Percentiles rank a stretch among this genome's conserved stretches.
These are phyloP conservation scores for Diplodia intermedia DNA, from an alignment of 2,329 filamentous ascomycete species.

Conservation along the genomic window DNA sequence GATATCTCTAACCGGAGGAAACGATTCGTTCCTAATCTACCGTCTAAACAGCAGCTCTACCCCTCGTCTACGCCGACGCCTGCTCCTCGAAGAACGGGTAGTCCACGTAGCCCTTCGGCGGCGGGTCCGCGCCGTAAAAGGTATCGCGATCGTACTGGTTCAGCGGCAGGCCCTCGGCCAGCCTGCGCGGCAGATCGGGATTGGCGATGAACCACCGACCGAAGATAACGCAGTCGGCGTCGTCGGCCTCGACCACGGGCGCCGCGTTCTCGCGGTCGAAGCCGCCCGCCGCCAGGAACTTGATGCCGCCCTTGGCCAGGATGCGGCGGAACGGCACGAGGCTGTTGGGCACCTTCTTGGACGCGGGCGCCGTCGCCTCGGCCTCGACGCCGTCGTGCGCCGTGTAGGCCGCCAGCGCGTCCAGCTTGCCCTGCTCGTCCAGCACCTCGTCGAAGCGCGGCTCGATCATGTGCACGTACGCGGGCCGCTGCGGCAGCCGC, in stretches of 20 bases:
- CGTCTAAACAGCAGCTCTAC: background rate
- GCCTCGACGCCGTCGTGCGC: conserved; percentile 38
- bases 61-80: background rate
- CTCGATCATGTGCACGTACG: conserved; percentile 49
- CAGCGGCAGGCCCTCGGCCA: conserved; percentile 47
- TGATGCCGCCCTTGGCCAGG: conserved; percentile 40
- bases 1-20: background rate
- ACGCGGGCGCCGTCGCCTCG: conserved; percentile 40
- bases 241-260: conserved; percentile 44
- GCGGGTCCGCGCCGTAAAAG: conserved; percentile 53
- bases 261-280: conserved; percentile 46
- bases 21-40: background rate
- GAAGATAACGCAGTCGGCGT: conserved; percentile 51
- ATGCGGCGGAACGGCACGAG: conserved; percentile 42
- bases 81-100: conserved; percentile 46
- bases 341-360: conserved; percentile 37
- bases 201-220: conserved; percentile 53
- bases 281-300: conserved; percentile 50
- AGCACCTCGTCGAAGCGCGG: conserved; percentile 49
- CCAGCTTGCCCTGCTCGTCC: conserved; percentile 47
- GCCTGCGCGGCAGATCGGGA: conserved; percentile 51
- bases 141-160: conserved; percentile 50
- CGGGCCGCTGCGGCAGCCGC: conserved; percentile 40
- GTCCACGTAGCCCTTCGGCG: conserved; percentile 50
- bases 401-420: conserved; percentile 49